Percentiles rank a stretch among this genome's conserved stretches.
These are phyloP conservation scores for Filobasidium floriforme DNA, from an alignment of 768 basidiomycete species.

Conservation along the genomic window DNA sequence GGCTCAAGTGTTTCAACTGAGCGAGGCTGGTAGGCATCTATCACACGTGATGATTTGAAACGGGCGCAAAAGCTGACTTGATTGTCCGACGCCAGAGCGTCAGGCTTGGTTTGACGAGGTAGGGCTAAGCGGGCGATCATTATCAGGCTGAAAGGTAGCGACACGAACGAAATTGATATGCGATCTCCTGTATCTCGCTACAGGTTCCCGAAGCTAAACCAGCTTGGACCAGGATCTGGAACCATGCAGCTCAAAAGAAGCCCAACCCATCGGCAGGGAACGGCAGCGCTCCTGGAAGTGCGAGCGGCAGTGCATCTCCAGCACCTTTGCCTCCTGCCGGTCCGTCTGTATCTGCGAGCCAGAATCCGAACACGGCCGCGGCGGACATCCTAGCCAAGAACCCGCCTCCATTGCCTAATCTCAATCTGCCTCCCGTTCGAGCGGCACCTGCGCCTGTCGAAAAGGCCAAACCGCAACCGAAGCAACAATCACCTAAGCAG, in stretches of 20 bases:
- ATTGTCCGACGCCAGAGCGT: not conserved
- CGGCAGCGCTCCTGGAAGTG: not conserved
- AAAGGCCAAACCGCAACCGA: not conserved
- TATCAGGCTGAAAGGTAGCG: too few species aligned
- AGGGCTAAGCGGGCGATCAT: too few species aligned
- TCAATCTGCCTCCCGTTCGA: not conserved
- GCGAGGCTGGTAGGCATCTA: not conserved
- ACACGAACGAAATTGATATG: too few species aligned
- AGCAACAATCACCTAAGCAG: too few species aligned
- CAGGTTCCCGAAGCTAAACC: not conserved
- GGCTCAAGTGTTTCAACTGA: not conserved
- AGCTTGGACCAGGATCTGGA: not conserved
- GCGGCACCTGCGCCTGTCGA: not conserved
- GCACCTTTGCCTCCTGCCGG: not conserved
- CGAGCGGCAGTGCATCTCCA: not conserved
- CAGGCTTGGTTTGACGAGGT: not conserved
- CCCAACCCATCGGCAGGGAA: not conserved
- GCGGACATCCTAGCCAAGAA: conserved; percentile 6
- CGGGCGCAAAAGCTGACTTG: too few species aligned
- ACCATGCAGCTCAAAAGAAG: not conserved
- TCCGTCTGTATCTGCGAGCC: not conserved
- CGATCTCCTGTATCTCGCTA: too few species aligned
- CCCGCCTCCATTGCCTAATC: not conserved
- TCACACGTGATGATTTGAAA: too few species aligned
- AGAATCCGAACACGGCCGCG: conserved; percentile 1